Evolutionary conservation across 495 filamentous ascomycete species (phyloP), one percentile per base, ranked within the genome.

Genomic region (Podospora pseudoanserina): DNA sequence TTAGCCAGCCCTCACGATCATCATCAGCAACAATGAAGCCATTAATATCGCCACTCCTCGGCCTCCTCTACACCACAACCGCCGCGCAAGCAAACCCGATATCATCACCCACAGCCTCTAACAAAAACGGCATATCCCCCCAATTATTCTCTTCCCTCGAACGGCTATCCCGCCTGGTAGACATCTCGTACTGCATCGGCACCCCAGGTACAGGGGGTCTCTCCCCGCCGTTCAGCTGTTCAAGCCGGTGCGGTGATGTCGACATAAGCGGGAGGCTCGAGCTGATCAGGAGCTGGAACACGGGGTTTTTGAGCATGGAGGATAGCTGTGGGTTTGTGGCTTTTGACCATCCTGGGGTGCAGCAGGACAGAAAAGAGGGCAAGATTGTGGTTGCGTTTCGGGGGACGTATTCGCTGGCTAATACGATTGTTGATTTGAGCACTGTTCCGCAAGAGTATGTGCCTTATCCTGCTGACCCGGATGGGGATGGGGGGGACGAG

Each of bases 291-390:
- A 92, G 93, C 57, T 99, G 92, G 90, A 93, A 94, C 72, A 97
- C 95, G 0, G 95, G 96, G 5, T 82, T 89, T 15, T 82, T 97
- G 19, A 49, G 39, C 39, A 82, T 97, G 71, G 90, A 90, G 58
- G 95, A 98, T 77, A 94, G 91, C 69, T 97, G 94, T 78, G 95
- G 95, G 68, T 99, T 95, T 79, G 87, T 99, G 62, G 95, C 91
- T 0, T 81, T 98, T 34, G 93, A 93, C 59, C 91, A 97, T 74
- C 34, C 34, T 6, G 6, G 9, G 15, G 9, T 11, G 39, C 15
- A 3, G 15, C 39, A 11, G 9, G 39, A 54, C 63, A 19, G 32
- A 34, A n/a, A 66, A 69, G 44, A 70, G 75, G 15, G 23, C 23
- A 77, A 78, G 20, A 92, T 99, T 65, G 83, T 99, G 30, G 84